Conservation (phyloP, 306 rosid genomes). For the Luffa acutangula region DNA sequence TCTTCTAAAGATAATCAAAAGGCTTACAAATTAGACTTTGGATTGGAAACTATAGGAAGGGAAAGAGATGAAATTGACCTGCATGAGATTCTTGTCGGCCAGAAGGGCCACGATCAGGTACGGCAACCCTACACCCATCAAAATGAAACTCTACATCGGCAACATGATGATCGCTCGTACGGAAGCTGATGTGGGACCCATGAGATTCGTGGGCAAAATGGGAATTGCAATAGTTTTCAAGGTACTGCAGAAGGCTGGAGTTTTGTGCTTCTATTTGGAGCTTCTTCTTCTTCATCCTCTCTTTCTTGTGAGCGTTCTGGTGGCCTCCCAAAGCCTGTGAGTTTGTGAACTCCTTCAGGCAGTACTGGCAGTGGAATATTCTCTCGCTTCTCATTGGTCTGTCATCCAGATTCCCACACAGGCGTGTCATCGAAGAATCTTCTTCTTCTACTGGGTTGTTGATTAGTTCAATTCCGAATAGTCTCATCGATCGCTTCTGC, state of each 20-base stretch:
- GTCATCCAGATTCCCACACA: constrained; percentile 42
- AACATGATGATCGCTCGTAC: background rate
- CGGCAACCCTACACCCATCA: background rate
- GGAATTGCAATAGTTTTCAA: background rate
- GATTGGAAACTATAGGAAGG: background rate
- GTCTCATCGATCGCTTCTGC: constrained; percentile 10
- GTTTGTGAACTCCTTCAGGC: constrained; percentile 72
- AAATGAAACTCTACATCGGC: background rate
- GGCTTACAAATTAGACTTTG: no score
- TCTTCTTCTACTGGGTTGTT: background rate
- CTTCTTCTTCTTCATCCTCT: constrained; percentile 81
- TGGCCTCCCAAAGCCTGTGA: constrained; percentile 96
- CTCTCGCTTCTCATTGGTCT: constrained; percentile 30
- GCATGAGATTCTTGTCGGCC: background rate
- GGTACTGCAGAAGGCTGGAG: constrained; percentile 52
- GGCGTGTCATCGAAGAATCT: constrained; percentile 20
- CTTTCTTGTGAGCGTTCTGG: constrained; percentile 95
- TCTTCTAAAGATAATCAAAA: no score
- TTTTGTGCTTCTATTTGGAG: constrained; percentile 67
- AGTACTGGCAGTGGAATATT: constrained; percentile 67
- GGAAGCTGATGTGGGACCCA: background rate
- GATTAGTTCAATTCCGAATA: constrained; percentile 74
- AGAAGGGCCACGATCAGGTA: background rate
- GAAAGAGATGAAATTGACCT: background rate
- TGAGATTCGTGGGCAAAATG: constrained; percentile 56